phyloP scores from a whole-genome alignment of 352 stramenopile genomes.

The Lagenidium sp. region DNA sequence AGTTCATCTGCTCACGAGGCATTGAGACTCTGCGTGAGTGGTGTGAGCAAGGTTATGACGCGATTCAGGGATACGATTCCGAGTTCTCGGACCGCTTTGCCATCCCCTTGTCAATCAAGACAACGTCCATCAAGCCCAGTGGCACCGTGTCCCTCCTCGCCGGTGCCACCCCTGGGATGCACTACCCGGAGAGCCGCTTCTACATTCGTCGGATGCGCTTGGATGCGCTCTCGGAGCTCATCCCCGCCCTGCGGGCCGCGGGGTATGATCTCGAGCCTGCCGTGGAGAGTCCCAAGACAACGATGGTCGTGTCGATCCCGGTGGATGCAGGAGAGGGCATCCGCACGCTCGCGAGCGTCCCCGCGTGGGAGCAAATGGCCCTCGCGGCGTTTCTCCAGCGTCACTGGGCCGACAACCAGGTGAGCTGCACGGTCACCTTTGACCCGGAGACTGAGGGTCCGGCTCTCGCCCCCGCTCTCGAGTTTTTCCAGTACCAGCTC shows the following conservation, averaged over 20 bases:
- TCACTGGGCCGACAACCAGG: conserved; percentile 93
- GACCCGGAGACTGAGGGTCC: conserved; percentile 77
- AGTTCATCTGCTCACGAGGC: conserved; percentile 80
- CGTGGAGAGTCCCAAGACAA: conserved; percentile 44
- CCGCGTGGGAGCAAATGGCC: conserved; percentile 89
- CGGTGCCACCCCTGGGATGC: conserved; percentile 89
- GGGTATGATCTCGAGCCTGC: conserved; percentile 80
- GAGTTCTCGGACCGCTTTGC: conserved; percentile 60
- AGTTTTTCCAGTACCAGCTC: conserved; percentile 93
- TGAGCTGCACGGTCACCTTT: conserved; percentile 93
- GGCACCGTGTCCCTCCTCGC: conserved; percentile 90
- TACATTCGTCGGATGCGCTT: conserved; percentile 90
- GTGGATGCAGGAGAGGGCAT: conserved; percentile 84
- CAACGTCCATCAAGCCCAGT: conserved; percentile 86
- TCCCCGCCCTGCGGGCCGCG: conserved; percentile 54
- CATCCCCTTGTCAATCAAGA: conserved; percentile 89
- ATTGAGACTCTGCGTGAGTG: conserved; percentile 81
- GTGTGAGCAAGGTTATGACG: conserved; percentile 81
- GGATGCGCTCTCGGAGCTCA: conserved; percentile 69
- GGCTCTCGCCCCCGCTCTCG: conserved; percentile 75
- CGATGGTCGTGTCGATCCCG: conserved; percentile 88
- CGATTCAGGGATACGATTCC: conserved; percentile 65
- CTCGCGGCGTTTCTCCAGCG: conserved; percentile 90
- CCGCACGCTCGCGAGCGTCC: conserved; percentile 77
- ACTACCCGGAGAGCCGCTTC: conserved; percentile 90